Base-by-base conservation (phyloP, 306 rosid genomes). In the Vigna reflexopilosa region DNA sequence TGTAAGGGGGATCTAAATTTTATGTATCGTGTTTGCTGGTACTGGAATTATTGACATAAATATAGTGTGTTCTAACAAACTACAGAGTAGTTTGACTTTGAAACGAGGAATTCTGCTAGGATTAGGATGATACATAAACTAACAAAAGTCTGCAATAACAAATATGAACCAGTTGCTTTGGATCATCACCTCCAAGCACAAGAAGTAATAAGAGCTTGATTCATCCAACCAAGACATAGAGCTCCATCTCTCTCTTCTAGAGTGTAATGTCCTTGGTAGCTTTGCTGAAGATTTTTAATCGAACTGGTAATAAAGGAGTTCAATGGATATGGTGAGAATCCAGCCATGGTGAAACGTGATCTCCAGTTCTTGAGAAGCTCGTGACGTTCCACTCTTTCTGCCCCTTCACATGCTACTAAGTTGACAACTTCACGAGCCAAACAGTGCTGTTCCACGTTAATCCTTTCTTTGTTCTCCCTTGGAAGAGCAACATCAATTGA, bases 311-410 rank as follows among this genome's bases (percentile, higher is more conserved):
- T 78, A 17, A 84, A 83, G 55, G 97, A 77, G 83, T 91, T 94
- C 56, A 89, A 80, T 14, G 97, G 97, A 67, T 77, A 86, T 34
- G 97, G 91, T 17, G 84, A 78, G 76, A 92, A 92, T 56, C 98
- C 97, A 0, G 95, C 98, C 95, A 85, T 88, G 22, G 63, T 40
- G 82, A 92, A 87, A 16, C 95, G 86, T 12, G 91, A 87, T 75
- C 83, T 89, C 98, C 98, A 95, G 73, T 86, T 92, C 26, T 83
- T 80, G 7, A 90, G 83, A 84, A 76, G 84, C 81, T 95, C 97
- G 2, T 88, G 89, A 0, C 97, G 97, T 84, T 95, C 98, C n/a
- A 90, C 96, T 81, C 97, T 89, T 78, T 95, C 98, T 3, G 81
- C 70, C 15, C 94, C 98, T 80, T 91, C 97, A 36, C 98, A 95